phyloP scores from a whole-genome alignment of 2,329 filamentous ascomycete species.

The Pseudogymnoascus sp. region DNA sequence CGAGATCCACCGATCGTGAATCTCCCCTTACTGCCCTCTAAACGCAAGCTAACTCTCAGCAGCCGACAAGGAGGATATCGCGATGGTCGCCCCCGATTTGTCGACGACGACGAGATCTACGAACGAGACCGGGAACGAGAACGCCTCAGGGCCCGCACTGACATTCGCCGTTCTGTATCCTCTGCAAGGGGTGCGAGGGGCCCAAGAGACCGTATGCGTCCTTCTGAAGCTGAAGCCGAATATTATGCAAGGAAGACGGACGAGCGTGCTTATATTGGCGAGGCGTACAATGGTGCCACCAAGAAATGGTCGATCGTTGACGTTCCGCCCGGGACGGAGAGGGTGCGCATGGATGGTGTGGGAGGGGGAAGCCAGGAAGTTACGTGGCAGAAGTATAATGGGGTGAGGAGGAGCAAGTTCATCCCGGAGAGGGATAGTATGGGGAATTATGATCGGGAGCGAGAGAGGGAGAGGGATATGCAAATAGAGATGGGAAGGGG shows the following conservation, averaged over 20 bases:
- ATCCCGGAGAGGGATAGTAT: conserved; percentile 45
- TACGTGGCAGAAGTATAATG: conserved; percentile 72
- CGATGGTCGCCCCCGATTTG: conserved; percentile 37
- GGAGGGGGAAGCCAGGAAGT: conserved; percentile 70
- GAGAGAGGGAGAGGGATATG: conserved; percentile 12
- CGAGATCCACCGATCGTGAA: conserved; percentile 37
- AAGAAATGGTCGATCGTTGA: conserved; percentile 77
- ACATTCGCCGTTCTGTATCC: conserved; percentile 33
- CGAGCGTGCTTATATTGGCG: conserved; percentile 62
- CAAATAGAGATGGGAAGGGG: conserved; percentile 12
- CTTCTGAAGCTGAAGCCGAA: conserved; percentile 44
- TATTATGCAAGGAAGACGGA: conserved; percentile 61
- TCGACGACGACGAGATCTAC: conserved; percentile 61
- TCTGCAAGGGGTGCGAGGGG: conserved; percentile 38
- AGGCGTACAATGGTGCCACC: conserved; percentile 66
- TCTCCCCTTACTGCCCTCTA: background rate
- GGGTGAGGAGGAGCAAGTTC: conserved; percentile 67
- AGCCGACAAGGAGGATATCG: conserved; percentile 18
- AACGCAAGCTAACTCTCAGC: background rate
- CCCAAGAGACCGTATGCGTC: conserved; percentile 28
- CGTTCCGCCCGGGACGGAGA: conserved; percentile 74
- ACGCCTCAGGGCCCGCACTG: conserved; percentile 35
- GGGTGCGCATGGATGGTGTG: conserved; percentile 72
- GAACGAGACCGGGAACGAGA: conserved; percentile 48
- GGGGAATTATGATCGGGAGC: background rate